Evolutionary conservation across 768 basidiomycete genomes (phyloP), one percentile per base, ranked within the genome.

Genomic region (Leccinum pellstonianum): DNA sequence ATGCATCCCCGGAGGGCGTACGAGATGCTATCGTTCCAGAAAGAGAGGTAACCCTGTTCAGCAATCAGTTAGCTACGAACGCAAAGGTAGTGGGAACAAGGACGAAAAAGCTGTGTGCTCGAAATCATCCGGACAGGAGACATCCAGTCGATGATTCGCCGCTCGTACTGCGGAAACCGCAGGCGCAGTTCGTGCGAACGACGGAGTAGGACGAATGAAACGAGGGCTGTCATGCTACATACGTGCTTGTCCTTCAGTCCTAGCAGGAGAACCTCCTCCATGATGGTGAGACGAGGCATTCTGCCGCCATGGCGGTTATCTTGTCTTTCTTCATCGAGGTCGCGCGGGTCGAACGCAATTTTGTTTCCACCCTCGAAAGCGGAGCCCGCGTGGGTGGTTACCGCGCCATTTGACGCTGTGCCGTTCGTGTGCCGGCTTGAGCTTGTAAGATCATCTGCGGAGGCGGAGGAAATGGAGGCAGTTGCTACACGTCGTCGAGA

Each of bases 21-120:
- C 0, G 95, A 97, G 65, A 99, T 99, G 77, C 98, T 98, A 80
- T 99, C 96, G 77, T 98, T 98, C 96, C 96, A 98, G 73, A 98
- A 98, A 1, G 94, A 96, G 41, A 98, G 85, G 75, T 98, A 97
- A 37, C 95, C 95, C 85, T 88, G 66, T 49, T 47, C 7, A 19
- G 62, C 10, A 5, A 37, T 71, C 50, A 69, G 65, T 71, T 49
- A 70, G 65, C 43, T 29, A 63, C 23, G n/a, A 41, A 52, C 12
- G 23, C 37, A 23, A 33, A 47, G 52, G 38, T 14, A 52, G 19
- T 19, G 11, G n/a, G 31, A n/a, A 38, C 25, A 10, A 23, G 17
- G 12, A 62, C 3, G 57, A 59, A 58, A 56, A 58, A 54, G 55
- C 27, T 59, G n/a, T 41, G 43, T 14, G 19, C 31, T 47, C 55